Evolutionary conservation across 1,139 yeast species (phyloP), one percentile per base, ranked within the genome.

Genomic region (Zygosaccharomyces pseudobailii): DNA sequence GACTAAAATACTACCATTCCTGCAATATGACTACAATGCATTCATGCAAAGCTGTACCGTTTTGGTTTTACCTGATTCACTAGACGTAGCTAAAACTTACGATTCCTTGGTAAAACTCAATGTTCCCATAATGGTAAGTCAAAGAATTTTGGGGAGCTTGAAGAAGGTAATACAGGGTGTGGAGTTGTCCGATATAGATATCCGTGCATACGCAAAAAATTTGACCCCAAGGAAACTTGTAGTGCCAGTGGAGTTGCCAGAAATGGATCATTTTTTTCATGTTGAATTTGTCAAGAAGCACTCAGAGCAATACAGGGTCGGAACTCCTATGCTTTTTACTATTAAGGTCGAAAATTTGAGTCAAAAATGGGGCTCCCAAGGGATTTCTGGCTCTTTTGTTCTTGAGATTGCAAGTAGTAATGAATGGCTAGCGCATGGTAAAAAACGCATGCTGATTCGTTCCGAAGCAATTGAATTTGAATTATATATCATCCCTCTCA

Each of bases 401-500:
- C 51, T 62, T 36, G 61, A 60, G 33, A 50, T 64, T 4, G 39
- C 46, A 9, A 61, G 55, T 33, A 55, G 56, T 30, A 62, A 59
- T 32, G 67, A 63, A 32, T 66, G 69, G 69, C 42, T 63, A 7
- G 53, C 63, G 3, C 61, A 59, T 34, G 68, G 68, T 3, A 58
- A 56, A 46, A 62, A 62, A 31, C 54, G 62, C 19, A 53, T 60
- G 45, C 38, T 46, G 6, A 36, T 61, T 7, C 28, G 46, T 2
- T 35, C 47, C 6, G 46, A 53, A 7, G 40, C 42, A 1, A 49
- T 50, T 20, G 58, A 55, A 4, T 64, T 76, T 28, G 67, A 73
- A 10, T 53, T 89, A 9, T 68, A 76, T 3, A 65, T 90, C 52
- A 74, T 88, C 8, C 97, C 97, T 0, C 65, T 88, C 48, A 81